Base-by-base conservation (phyloP, 306 rosid genomes). In the Heteromeles arbutifolia region DNA sequence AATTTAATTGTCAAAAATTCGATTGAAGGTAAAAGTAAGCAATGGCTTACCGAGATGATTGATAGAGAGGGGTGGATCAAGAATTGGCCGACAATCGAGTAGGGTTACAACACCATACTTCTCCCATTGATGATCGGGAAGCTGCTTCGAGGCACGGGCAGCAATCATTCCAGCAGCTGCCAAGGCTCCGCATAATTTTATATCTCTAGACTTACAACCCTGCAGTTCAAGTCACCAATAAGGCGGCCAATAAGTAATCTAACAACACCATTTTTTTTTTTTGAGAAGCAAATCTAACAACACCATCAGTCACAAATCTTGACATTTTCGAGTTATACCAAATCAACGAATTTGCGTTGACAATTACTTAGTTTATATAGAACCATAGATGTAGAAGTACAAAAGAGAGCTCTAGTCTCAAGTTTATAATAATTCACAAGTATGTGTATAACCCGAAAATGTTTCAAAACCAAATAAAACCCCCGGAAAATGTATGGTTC, bases 141-240 rank as follows among this genome's bases (percentile, higher is more conserved):
- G 87, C 57, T 28, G 28, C 78, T 89, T 92, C 53, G 92, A 84
- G 43, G 82, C 76, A 88, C 82, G 83, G 6, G 88, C 76, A 3
- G 98, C 96, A 54, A 92, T 82, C 88, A 95, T 62, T 85, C 84
- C 97, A 4, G 97, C 96, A 15, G 97, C 96, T 12, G 97, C 91
- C 74, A 92, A 80, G 65, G 88, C 93, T 71, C 78, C 91, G 37
- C 90, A 87, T 24, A 92, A 85, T 73, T 95, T 95, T 67, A 95
- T 89, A 44, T 88, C 92, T 78, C 88, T 92, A 68, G 86, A 86
- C 81, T 86, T 85, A 87, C 98, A 95, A 28, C 80, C 97, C 98
- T 95, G 84, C 87, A 84, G 39, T 58, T 73, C 57, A 45, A 39
- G 32, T 2, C 69, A 24, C 37, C 59, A 26, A 22, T 22, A 41